phyloP scores from a whole-genome alignment of 192 early-diverging fungal species.

The Mortierella claussenii region DNA sequence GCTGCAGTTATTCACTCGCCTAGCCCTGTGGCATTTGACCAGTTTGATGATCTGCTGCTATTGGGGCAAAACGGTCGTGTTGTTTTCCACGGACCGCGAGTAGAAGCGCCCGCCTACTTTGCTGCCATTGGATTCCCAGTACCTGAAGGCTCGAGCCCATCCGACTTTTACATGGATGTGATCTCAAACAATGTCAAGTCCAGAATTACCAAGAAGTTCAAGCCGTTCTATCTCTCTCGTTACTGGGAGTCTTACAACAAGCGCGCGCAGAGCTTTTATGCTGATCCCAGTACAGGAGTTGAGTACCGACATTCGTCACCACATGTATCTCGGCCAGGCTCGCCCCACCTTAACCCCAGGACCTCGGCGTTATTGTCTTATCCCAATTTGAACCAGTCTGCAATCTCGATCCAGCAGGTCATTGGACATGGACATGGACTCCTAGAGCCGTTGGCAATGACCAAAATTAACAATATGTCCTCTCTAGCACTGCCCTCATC shows the following conservation, averaged over 20 bases:
- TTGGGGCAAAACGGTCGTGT: slow-evolving; percentile 75
- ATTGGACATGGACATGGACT: slow-evolving; percentile 3
- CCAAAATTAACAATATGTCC: not conserved
- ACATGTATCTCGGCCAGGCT: slow-evolving; percentile 26
- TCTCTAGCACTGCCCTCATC: not conserved
- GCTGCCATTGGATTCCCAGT: slow-evolving; percentile 57
- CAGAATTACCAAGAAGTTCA: slow-evolving; percentile 36
- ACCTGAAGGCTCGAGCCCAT: slow-evolving; percentile 53
- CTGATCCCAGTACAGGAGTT: slow-evolving; percentile 9
- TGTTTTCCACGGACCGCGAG: slow-evolving; percentile 71
- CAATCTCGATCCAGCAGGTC: slow-evolving; percentile 29
- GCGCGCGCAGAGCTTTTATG: slow-evolving; percentile 22
- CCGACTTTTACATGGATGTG: slow-evolving; percentile 77
- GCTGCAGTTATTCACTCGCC: slow-evolving; percentile 82
- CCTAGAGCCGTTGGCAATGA: slow-evolving; percentile 31
- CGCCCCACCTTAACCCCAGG: slow-evolving; percentile 24
- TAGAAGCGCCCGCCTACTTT: slow-evolving; percentile 62
- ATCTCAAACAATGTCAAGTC: slow-evolving; percentile 65
- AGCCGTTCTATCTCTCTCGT: slow-evolving; percentile 55
- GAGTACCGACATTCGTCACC: slow-evolving; percentile 41
- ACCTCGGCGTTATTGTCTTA: not conserved
- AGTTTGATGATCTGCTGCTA: slow-evolving; percentile 78
- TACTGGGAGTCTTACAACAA: slow-evolving; percentile 61
- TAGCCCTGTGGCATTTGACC: slow-evolving; percentile 66
- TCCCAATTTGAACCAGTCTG: slow-evolving; percentile 29